Evolutionary conservation across 352 stramenopile genomes (phyloP).

Genomic region (Hyaloperonospora brassicae): DNA sequence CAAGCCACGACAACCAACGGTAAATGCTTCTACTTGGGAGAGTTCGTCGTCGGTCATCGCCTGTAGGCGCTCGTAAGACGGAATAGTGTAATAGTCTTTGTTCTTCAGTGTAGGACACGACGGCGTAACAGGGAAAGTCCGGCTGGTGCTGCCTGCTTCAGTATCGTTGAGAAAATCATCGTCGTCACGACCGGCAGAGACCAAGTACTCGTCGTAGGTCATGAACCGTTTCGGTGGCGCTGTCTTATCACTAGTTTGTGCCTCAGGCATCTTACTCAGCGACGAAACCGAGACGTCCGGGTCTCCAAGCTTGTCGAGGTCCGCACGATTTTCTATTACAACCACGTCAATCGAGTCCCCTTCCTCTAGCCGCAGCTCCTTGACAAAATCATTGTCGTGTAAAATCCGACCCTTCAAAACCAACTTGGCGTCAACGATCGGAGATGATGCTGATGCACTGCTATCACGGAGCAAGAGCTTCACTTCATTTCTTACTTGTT

Average conservation of each 20-base stretch:
- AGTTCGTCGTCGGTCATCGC: conserved; percentile 68
- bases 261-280: conserved; percentile 30
- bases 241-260: conserved; percentile 13
- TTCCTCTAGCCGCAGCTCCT: conserved; percentile 52
- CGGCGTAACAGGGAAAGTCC: conserved; percentile 17
- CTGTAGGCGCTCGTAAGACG: conserved; percentile 57
- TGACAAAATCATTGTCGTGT: conserved; percentile 33
- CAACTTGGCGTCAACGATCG: conserved; percentile 51
- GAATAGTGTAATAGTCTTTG: conserved; percentile 70
- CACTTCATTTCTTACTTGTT: conserved; percentile 48
- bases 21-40: conserved; percentile 62
- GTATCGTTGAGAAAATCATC: conserved; percentile 34
- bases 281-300: conserved; percentile 17
- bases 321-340: conserved; percentile 45
- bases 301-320: conserved; percentile 26
- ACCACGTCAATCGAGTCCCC: conserved; percentile 60
- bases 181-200: conserved; percentile 47
- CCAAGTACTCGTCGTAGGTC: conserved; percentile 77
- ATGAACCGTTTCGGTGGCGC: conserved; percentile 55
- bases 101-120: conserved; percentile 67
- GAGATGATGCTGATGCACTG: conserved; percentile 19
- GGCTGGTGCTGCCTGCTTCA: conserved; percentile 4
- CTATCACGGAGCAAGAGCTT: conserved; percentile 48
- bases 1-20: conserved; percentile 68
- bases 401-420: conserved; percentile 57